Evolutionary conservation across 2,329 filamentous ascomycete species (phyloP), one percentile per base, ranked within the genome.

Genomic region (Nemania bipapillata): DNA sequence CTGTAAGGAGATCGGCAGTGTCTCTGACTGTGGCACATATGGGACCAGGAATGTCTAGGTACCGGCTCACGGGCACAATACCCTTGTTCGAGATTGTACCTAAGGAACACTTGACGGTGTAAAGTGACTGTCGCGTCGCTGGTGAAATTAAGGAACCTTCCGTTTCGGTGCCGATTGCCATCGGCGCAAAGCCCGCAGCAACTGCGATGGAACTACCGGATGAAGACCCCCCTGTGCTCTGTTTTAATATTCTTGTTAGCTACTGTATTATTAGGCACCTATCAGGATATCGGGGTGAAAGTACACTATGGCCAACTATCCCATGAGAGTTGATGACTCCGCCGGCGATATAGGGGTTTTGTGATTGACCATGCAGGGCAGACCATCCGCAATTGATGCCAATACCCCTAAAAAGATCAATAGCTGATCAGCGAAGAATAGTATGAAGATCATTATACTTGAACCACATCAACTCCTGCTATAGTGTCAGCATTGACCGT

Each of bases 141-240:
- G 47, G 47, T 12, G 47, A 50, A 20, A 50, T 15, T 20, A 50
- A 50, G 47, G 47, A 50, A 50, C 47, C 47, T 50, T 50, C 47
- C 20, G 47, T 50, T 50, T 50, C 47, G 4, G 47, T 50, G 20
- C 47, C 47, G 22, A 50, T 50, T 24, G 47, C 47, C 47, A 50
- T 50, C 20, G 47, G 47, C n/a, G 47, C 47, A 24, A 50, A 50
- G 5, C 47, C 47, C 20, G 47, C 47, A 50, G 47, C 47, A 24
- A 50, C 47, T 24, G 47, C n/a, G 22, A 50, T 50, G 47, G 47
- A 11, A 50, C 47, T 50, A 26, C 47, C 47, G 12, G 47, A 50
- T 24, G 47, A 50, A 26, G 47, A 50, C 5, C 47, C 47, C 20
- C 17, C 47, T 2, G 47, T 15, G 12, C 47, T 50, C 47, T 50